Evolutionary conservation across 2,329 filamentous ascomycete species (phyloP), one percentile per base, ranked within the genome.

Genomic region (Aspergillus caelatus): DNA sequence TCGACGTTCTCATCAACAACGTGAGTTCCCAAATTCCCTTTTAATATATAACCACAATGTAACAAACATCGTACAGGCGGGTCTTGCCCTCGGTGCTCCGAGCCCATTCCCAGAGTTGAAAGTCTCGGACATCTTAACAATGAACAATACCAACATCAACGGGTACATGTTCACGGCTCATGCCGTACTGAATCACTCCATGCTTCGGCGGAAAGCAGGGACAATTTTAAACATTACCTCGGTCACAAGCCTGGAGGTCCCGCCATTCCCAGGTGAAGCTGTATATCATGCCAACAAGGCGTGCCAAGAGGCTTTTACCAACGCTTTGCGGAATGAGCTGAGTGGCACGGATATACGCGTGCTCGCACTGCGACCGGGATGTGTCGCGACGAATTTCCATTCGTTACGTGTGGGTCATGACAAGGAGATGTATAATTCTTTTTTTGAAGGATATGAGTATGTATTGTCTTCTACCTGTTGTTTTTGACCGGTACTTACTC

Each of bases 221-320:
- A 83, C 80, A 1, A 84, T 85, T 30, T 65, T 85, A 0, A 85
- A 84, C 64, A 71, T 84, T 14, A 82, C 83, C 0, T 82, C 79
- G 0, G 77, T 78, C 0, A 85, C 83, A 0, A 82, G 74, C 0
- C 72, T 84, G 0, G 82, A 84, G 62, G 78, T 78, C 0, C 83
- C 82, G 0, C 83, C 82, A 0, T 84, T 84, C 57, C 73, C 79
- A 0, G 82, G 83, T 14, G 83, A 85, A 65, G 78, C 81, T 0
- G 81, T 85, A 10, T 83, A 84, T 60, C 82, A 84, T 62, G 75
- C 81, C 5, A 79, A 74, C 64, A 84, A 84, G 65, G 81, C 82
- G 0, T 75, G 73, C 3, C 81, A 82, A 58, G 82, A 85, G 60
- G 83, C 72, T 0, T 84, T 86, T 64, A 81, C 80, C 0, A 84